Base-by-base conservation (phyloP, 768 basidiomycete species). In the Lepiota venenata region DNA sequence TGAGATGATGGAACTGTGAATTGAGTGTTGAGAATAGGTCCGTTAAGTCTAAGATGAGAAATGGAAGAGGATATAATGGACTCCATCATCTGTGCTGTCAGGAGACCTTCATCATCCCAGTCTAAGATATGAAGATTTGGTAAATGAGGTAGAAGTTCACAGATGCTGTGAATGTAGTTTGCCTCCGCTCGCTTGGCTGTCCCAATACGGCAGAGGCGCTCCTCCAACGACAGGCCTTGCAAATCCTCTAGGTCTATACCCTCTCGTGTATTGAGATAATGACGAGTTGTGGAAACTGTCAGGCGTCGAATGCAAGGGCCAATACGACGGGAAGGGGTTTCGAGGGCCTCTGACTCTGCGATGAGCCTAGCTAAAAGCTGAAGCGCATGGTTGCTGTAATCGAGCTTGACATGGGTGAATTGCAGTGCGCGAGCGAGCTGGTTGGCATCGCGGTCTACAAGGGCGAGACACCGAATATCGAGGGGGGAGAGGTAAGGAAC, bases 51-150 rank as follows among this genome's bases (percentile, higher is more conserved):
- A 1, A 71, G 50, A 50, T 69, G 64, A 43, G 56, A 59, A 16
- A 64, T 48, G 4, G 62, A 46, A 2, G 64, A 64, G 0, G 57
- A 16, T 4, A 59, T 45, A 6, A 68, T 55, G 22, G 56, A 53
- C 5, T 42, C 32, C 14, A 69, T 41, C 35, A 64, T 56, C 2
- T 57, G 21, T 4, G 50, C 37, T 0, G 60, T 48, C 18, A 63
- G 39, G 15, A 57, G 18, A 3, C 47, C 44, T 9, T 59, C 56
- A 14, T 56, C 54, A 37, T 60, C 56, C 68, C 66, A 69, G 32
- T 67, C 58, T 15, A 71, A 44, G 4, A 65, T 58, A 27, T 64
- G 58, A n/a, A 71, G 58, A 50, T 71, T 69, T 7, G 60, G 54
- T 20, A 68, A 49, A 8, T 58, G 52, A 10, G 54, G 40, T 20